Evolutionary conservation across 2,329 filamentous ascomycete genomes (phyloP), one percentile per base, ranked within the genome.

Genomic region (Botrytis hyacinthi): DNA sequence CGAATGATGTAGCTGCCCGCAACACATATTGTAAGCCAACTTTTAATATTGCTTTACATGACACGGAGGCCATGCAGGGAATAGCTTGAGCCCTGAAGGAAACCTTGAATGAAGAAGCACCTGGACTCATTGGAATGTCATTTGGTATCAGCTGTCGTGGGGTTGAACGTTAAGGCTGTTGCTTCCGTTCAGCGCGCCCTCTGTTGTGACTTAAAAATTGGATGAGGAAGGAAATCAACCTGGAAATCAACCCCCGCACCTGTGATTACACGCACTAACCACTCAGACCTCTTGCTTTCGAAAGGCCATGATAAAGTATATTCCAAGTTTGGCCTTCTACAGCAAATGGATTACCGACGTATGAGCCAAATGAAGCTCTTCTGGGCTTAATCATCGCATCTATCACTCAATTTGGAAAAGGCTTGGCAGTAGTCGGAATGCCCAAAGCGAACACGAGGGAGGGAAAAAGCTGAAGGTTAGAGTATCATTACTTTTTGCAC

Each of bases 151-250:
- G 61, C 46, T 67, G 65, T 57, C 61, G 61, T 67, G 61, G 29
- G 62, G 40, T 59, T 20, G 32, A 72, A 44, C 35, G 60, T 72
- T 67, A 72, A 66, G 61, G 61, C 61, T 72, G 61, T 51, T 72
- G 22, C 42, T 67, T 54, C 70, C 61, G 70, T 29, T 35, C 61
- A 57, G 70, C 70, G 70, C 70, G 29, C 71, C 62, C 60, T n/a
- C 71, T 40, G 35, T 57, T 72, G 51, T 62, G 51, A 72, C 71
- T 60, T 63, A 10, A 68, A 32, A 29, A 35, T 48, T 61, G 14
- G n/a, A 68, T 60, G 40, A 68, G 70, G 62, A 60, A 72, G 67
- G 57, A 72, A 71, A 72, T 68, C 62, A 44, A 22, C 70, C 62
- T 59, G 59, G 59, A 29, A n/a, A 16, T 42, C 22, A 63, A 40